Conservation (phyloP, 768 basidiomycete species). For the Cystofilobasidium macerans region DNA sequence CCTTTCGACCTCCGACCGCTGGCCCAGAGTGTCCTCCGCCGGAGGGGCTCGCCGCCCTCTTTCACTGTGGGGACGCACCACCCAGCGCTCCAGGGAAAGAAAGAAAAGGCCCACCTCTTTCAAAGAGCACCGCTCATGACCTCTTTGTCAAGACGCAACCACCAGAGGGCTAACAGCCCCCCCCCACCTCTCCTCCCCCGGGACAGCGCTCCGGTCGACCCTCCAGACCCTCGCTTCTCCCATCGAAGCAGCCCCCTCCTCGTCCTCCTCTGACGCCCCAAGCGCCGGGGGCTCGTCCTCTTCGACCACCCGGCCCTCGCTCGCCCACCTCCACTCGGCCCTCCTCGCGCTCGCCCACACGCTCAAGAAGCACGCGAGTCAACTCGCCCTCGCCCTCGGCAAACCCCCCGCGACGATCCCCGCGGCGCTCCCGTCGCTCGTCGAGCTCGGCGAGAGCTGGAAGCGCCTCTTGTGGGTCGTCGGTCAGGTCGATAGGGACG, state of each 20-base stretch:
- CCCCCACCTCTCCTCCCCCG: background rate
- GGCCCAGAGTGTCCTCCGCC: no score
- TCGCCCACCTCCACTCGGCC: background rate
- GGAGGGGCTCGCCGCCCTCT: no score
- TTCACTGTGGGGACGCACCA: no score
- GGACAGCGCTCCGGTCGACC: background rate
- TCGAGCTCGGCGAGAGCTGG: conserved; percentile 10
- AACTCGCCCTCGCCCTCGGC: conserved; percentile 19
- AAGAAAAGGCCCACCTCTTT: no score
- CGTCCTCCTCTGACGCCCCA: no score
- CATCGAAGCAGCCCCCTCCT: background rate
- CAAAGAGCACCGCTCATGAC: no score
- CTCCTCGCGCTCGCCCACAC: conserved; percentile 10
- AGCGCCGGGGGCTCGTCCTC: no score
- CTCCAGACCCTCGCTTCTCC: background rate
- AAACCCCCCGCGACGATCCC: conserved; percentile 16
- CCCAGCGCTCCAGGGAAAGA: no score
- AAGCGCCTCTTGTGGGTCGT: conserved; percentile 4
- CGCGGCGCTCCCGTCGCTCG: conserved; percentile 19
- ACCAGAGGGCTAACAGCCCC: no score
- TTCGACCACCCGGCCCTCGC: background rate
- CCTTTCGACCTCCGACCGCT: no score
- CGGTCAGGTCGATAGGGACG: no score
- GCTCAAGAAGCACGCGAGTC: conserved; percentile 21
- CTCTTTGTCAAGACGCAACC: no score